Evolutionary conservation across 2,329 filamentous ascomycete genomes (phyloP).

Genomic region (Pseudogymnoascus destructans): DNA sequence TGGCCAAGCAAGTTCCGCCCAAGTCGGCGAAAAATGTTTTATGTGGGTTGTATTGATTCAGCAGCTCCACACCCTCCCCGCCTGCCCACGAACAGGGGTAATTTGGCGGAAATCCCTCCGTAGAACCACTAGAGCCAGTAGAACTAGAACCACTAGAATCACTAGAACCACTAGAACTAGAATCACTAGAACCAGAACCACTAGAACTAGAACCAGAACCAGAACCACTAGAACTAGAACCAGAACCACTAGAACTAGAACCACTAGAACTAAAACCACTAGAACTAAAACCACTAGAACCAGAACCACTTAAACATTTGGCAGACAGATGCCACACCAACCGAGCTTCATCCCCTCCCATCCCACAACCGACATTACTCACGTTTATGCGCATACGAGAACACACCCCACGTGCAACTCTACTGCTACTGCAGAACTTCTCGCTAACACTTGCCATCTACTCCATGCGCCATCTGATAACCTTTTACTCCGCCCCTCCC

Average conservation of each 20-base stretch:
- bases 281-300: no score
- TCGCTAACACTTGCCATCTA: neutral
- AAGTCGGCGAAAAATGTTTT: neutral
- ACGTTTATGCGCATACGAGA: neutral
- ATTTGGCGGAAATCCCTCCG: neutral
- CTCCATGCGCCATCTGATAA: neutral
- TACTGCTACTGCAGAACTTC: no score
- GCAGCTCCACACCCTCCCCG: neutral
- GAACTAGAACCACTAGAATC: no score
- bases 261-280: no score
- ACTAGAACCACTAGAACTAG: no score
- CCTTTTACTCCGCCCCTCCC: neutral
- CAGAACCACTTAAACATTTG: no score
- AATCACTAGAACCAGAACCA: no score
- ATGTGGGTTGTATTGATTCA: neutral
- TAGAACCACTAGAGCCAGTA: neutral
- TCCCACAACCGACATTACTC: neutral
- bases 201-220: no score
- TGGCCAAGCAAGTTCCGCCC: neutral
- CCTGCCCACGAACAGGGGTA: neutral
- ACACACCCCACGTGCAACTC: neutral
- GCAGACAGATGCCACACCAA: neutral
- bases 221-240: no score
- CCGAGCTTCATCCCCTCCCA: neutral
- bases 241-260: no score